These are phyloP conservation scores for Bimuria novae-zelandiae DNA, from an alignment of 2,329 filamentous ascomycete species.

Conservation along the genomic window DNA sequence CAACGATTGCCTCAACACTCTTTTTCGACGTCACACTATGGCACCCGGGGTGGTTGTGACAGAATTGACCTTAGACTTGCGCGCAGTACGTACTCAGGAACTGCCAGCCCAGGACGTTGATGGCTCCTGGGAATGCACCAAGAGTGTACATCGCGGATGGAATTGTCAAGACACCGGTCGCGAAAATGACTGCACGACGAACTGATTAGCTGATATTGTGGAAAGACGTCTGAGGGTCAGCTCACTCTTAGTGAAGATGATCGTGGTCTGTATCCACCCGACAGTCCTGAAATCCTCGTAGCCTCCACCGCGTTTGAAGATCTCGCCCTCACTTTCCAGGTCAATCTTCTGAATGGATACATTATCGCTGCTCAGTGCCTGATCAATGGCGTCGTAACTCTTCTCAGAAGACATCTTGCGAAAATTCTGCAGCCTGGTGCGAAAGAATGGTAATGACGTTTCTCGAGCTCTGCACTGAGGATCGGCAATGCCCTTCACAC, in stretches of 20 bases:
- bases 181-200: conserved; percentile 48
- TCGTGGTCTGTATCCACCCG: conserved; percentile 56
- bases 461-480: neutral
- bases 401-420: conserved; percentile 32
- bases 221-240: neutral
- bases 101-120: conserved; percentile 55
- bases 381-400: conserved; percentile 28
- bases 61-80: conserved; percentile 57
- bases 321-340: conserved; percentile 49
- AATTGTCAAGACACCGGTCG: conserved; percentile 57
- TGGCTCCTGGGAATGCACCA: conserved; percentile 54
- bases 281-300: conserved; percentile 60
- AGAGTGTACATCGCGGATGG: conserved; percentile 54
- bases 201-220: neutral
- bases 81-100: conserved; percentile 56
- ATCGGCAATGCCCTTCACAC: conserved; percentile 1
- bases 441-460: neutral
- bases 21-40: too few species aligned
- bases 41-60: conserved; percentile 56
- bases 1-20: too few species aligned
- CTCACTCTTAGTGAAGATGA: conserved; percentile 58
- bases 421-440: conserved; percentile 1
- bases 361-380: conserved; percentile 26
- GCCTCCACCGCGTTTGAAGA: conserved; percentile 55
- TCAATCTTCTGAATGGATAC: conserved; percentile 28